Base-by-base conservation (phyloP, 495 filamentous ascomycete genomes). In the Aspergillus affinis region DNA sequence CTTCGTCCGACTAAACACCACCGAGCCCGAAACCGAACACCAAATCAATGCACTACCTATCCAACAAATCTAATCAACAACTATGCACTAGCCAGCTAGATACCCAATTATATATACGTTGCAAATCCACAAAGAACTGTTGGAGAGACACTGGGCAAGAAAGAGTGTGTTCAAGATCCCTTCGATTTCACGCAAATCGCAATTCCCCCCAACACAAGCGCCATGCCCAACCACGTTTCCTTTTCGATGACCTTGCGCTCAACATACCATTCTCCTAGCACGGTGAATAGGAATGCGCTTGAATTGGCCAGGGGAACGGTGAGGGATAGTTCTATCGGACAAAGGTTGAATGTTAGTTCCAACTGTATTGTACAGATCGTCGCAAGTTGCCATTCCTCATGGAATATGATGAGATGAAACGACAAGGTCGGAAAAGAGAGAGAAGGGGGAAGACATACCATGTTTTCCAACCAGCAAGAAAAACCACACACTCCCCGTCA, bases 401-500 rank as follows among this genome's bases (percentile, higher is more conserved):
- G 26, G 15, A 32, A n/a, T 6, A 27, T 3, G 54, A 57, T 54
- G 44, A 10, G 5, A 18, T 48, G n/a, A 51, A 65, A 44, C 15
- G 50, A 32, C 15, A 26, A 60, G 8, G 18, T 1, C 50, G 7
- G 29, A 10, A 17, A n/a, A 2, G 17, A 27, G 17, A 59, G 41
- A 60, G 55, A 58, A 50, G 44, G 21, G 58, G 58, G 59, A 7
- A 47, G 32, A 84, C 87, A 61, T 74, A 94, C 92, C 91, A 64
- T 93, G 91, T 73, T 92, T 83, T 56, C 94, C 94, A 78, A 98
- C 90, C 61, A 98, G 76, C 64, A 97, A 71, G 68, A 98, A 98
- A 67, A 98, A 98, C 94, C 94, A 98, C 61, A 98, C 82, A 67
- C 91, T 96, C 58, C 94, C 94, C 36, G 94, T 97, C 64, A 97